A percentile compares a stretch with the other conserved stretches of the same genome.
Evolutionary conservation across 257 asterid species (phyloP).

Genomic region (Solanum lignicaule): DNA sequence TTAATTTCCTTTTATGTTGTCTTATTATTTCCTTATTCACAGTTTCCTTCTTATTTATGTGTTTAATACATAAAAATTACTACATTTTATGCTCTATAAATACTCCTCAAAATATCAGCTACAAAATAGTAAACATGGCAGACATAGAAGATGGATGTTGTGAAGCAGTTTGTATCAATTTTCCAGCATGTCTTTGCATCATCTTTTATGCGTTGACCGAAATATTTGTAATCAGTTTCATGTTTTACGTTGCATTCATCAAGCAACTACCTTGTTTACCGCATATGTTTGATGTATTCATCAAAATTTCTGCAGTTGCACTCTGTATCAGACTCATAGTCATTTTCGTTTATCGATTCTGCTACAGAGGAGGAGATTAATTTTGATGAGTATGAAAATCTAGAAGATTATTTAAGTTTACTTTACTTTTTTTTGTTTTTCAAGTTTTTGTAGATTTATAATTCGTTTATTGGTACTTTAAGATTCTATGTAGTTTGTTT

Average conservation of each 20-base stretch:
- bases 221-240: background rate
- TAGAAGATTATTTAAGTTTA: background rate
- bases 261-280: background rate
- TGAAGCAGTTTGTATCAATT: fast-evolving
- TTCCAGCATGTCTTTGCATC: background rate
- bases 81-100: background rate
- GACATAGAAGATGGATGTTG: background rate
- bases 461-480: background rate
- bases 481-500: background rate
- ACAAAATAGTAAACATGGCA: background rate
- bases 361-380: background rate
- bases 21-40: background rate
- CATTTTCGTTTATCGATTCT: background rate
- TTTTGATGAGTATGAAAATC: background rate
- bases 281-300: background rate
- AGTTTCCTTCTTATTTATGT: background rate
- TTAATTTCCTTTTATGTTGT: no score
- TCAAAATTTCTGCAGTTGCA: background rate
- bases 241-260: background rate
- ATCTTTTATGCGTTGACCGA: background rate
- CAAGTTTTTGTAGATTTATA: no score
- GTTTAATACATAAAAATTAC: background rate
- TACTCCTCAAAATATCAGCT: background rate
- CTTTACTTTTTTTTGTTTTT: no score
- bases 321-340: background rate